Conservation (phyloP, 805 yeast species). For the Yarrowia osloensis region DNA sequence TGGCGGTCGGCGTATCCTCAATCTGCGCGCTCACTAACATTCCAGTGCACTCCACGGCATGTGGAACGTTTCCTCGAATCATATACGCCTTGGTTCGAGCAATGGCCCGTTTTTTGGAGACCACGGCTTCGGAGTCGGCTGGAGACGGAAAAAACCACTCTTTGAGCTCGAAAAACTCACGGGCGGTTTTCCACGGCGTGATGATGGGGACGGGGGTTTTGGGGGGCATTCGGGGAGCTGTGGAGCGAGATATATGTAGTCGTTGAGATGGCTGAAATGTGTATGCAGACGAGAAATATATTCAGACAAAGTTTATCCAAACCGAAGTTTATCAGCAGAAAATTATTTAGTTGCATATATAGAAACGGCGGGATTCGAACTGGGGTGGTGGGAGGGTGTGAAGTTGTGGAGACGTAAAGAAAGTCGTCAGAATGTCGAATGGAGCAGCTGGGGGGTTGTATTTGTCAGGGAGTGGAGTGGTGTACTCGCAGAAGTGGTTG, state of each 20-base stretch:
- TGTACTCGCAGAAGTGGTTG: too few relatives aligned
- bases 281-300: not conserved
- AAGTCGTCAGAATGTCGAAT: too few relatives aligned
- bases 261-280: not conserved
- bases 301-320: too few relatives aligned
- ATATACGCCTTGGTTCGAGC: conserved; percentile 11
- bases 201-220: not conserved
- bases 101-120: not conserved
- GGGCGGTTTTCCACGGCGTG: not conserved
- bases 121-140: not conserved
- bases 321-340: too few relatives aligned
- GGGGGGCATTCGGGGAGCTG: not conserved
- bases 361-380: too few relatives aligned
- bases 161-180: conserved; percentile 12
- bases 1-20: not conserved
- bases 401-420: too few relatives aligned
- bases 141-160: not conserved
- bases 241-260: not conserved
- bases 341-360: too few relatives aligned
- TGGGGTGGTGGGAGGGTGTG: too few relatives aligned
- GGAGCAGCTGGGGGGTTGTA: too few relatives aligned
- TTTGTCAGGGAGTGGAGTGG: too few relatives aligned
- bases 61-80: conserved; percentile 9
- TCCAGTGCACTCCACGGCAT: conserved; percentile 17
- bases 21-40: not conserved